Base-by-base conservation (phyloP, 805 yeast species). In the Metschnikowia rubicola region DNA sequence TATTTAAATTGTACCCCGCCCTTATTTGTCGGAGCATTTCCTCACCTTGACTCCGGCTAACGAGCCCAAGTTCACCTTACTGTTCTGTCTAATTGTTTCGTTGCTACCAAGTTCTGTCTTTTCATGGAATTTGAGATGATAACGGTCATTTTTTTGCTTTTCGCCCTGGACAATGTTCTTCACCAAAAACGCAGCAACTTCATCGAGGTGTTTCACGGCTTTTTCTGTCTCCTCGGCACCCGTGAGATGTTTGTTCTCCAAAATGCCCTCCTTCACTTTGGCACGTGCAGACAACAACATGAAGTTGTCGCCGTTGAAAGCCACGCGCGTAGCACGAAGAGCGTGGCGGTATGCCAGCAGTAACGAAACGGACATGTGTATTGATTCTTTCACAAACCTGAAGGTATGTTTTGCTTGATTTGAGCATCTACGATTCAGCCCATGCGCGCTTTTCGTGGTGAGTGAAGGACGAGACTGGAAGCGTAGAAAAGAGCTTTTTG, bases 71-170 rank as follows among this genome's bases (percentile, higher is more conserved):
- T 69, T 55, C 8, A 70, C 67, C 48, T 61, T 62, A 48, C 71
- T 74, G 37, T 73, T 67, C 52, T 70, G 77, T 63, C 84, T 86
- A 55, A 88, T 77, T 39, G 81, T 75, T 32, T 90, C 96, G 63
- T 92, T 92, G 61, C 90, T 96, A 15, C 97, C 98, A 43, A 92
- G 71, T 66, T 92, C 98, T 0, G 95, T 87, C 40, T 85, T 80
- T 41, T 79, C 67, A 61, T 89, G 97, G 55, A 92, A 83, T 55
- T 84, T 84, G 58, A 92, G 73, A 42, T 68, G 65, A 59, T 74
- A 80, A 41, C 69, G 75, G 31, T 55, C 55, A 12, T 70, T 70
- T 2, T 64, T 70, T 43, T 70, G 64, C 56, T 68, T 75, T 51
- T 67, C 71, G 8, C 96, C 98, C 67, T 92, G 99, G 3, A 92